Percentiles rank a stretch among this genome's conserved stretches.
Evolutionary conservation across 805 yeast species (phyloP).

Genomic region (Kluyveromyces aestuarii): DNA sequence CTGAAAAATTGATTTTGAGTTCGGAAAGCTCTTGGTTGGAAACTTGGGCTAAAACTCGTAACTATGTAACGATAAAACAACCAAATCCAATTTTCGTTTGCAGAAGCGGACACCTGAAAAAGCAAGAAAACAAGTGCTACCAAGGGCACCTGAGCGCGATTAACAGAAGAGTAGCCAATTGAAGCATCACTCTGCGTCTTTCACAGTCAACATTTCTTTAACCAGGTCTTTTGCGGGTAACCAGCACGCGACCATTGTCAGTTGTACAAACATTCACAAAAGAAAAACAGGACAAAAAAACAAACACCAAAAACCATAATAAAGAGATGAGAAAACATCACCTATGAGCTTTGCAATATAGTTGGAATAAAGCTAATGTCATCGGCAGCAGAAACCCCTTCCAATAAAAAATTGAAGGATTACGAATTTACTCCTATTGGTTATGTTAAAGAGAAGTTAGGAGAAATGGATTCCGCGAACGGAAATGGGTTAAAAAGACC

Average conservation of each 20-base stretch:
- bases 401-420: slow-evolving; percentile 12
- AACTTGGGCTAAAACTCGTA: no score
- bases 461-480: neutral
- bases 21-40: no score
- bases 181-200: no score
- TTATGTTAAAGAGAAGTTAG: slow-evolving; percentile 15
- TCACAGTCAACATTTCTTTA: no score
- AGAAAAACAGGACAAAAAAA: neutral
- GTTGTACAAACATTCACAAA: neutral
- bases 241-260: neutral
- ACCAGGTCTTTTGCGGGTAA: neutral
- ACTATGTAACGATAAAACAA: no score
- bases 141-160: no score
- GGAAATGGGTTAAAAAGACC: slow-evolving; percentile 3
- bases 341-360: neutral
- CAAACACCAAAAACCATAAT: neutral
- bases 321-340: neutral
- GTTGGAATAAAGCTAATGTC: slow-evolving; percentile 12
- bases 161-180: no score
- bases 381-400: slow-evolving; percentile 24
- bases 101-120: no score
- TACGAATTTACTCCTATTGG: slow-evolving; percentile 39
- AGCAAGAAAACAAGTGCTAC: neutral
- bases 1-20: neutral
- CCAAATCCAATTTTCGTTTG: no score